Percentiles rank a stretch among this genome's conserved stretches.
These are phyloP conservation scores for Penicillium atrosanguineum DNA, from an alignment of 495 filamentous ascomycete species.

Conservation along the genomic window DNA sequence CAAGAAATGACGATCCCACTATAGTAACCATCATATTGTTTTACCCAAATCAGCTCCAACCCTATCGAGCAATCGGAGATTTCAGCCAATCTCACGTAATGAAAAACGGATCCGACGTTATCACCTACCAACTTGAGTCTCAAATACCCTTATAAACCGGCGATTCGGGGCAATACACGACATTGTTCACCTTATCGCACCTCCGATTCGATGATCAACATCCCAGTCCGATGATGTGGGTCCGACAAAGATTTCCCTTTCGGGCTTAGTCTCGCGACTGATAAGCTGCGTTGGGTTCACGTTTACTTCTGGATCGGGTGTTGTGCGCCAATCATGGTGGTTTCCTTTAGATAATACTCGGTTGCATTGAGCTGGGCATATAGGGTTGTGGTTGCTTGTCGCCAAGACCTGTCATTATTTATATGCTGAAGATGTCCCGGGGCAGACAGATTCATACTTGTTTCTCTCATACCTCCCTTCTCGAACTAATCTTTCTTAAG, in stretches of 20 bases:
- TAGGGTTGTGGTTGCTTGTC: not conserved
- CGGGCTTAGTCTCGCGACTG: slow-evolving; percentile 13
- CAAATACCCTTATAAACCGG: not conserved
- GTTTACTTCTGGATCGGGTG: not conserved
- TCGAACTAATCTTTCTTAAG: no score
- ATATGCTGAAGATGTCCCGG: not conserved
- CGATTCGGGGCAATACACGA: not conserved
- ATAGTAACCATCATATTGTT: not conserved
- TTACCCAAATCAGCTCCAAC: not conserved
- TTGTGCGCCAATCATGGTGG: slow-evolving; percentile 1
- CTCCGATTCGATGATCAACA: not conserved
- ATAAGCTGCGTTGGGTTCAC: slow-evolving; percentile 4
- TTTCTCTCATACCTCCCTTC: not conserved
- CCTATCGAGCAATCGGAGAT: not conserved
- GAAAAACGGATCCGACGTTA: not conserved
- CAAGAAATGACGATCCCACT: no score
- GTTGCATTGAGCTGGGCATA: not conserved
- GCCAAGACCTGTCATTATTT: not conserved
- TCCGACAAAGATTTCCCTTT: slow-evolving; percentile 34
- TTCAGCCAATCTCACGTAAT: not conserved
- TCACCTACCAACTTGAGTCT: not conserved
- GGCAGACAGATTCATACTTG: not conserved
- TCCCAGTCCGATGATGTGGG: slow-evolving; percentile 10
- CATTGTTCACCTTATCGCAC: not conserved
- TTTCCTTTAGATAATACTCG: not conserved